Conservation (phyloP, 202 grass and related monocot species). For the Panicum hallii region DNA sequence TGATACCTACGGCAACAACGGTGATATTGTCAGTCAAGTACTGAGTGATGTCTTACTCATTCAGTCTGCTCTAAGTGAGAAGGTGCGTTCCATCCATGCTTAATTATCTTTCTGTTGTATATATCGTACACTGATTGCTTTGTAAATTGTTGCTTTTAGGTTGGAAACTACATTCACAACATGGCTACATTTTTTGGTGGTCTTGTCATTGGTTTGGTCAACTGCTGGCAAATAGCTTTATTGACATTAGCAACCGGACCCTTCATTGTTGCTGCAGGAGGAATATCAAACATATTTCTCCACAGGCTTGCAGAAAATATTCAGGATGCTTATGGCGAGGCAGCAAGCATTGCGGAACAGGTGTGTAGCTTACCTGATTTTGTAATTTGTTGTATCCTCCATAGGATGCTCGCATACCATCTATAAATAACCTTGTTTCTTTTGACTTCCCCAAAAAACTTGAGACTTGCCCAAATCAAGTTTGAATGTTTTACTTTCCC, state of each 20-base stretch:
- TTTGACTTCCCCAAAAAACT: not conserved
- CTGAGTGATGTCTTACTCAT: constrained; percentile 96
- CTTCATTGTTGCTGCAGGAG: constrained; percentile 98
- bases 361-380: constrained; percentile 41
- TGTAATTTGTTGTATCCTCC: not conserved
- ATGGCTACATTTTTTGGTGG: constrained; percentile 98
- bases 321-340: constrained; percentile 98
- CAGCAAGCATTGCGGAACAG: constrained; percentile 99
- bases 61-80: constrained; percentile 96
- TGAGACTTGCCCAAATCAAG: not conserved
- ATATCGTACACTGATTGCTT: constrained; percentile 1
- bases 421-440: constrained; percentile 1
- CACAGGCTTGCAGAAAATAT: constrained; percentile 99
- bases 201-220: constrained; percentile 91
- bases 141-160: constrained; percentile 53
- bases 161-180: constrained; percentile 99
- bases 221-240: constrained; percentile 97
- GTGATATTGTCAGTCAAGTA: constrained; percentile 98
- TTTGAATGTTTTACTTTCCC: not conserved
- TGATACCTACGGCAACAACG: constrained; percentile 97
- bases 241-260: constrained; percentile 90
- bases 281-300: constrained; percentile 99
- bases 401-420: not conserved
- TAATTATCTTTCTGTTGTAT: not conserved
- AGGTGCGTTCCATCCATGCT: constrained; percentile 54